Base-by-base conservation (phyloP, 352 stramenopile species). In the Phytophthora sp. region DNA sequence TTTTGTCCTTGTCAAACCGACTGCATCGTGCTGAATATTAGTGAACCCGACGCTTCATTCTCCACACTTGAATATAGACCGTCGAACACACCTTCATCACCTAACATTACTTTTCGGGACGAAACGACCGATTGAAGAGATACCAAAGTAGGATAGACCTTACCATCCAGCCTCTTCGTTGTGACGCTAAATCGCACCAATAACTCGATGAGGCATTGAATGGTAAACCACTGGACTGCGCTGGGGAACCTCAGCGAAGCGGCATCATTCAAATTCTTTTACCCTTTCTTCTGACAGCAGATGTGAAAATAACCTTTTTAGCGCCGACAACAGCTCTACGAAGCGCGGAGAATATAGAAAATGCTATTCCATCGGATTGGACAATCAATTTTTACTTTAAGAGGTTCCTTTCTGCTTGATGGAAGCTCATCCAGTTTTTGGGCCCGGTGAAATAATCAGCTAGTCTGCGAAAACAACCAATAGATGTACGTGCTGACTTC, bases 341-440 rank as follows among this genome's bases (percentile, higher is more conserved):
- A 61, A 33, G 1, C 26, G 23, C 16, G 26, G 2, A 61, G 26
- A 38, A 61, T 61, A 15, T 12, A n/a, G n/a, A 61, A 11, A 4
- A 39, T 61, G 9, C 53, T 52, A n/a, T 26, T 46, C 50, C 50
- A 47, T 5, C 33, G 20, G 4, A 29, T 61, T 8, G 53, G 53
- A n/a, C 39, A 52, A 24, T 52, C 53, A 1, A n/a, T 44, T 2
- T 20, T 30, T 2, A 51, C 23, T 7, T 30, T 27, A 6, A 61
- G 53, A 15, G 53, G 39, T 6, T 24, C 47, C 18, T 24, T 31
- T 31, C 18, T 23, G 2, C 31, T 21, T 7, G 9, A 24, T 36
- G 51, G 53, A n/a, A 61, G 12, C 9, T 41, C n/a, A 21, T 50
- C 20, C n/a, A 61, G 39, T n/a, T 47, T 49, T 12, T 20, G 51